Base-by-base conservation (phyloP, 2,329 filamentous ascomycete species). In the Penicillium digitatum region DNA sequence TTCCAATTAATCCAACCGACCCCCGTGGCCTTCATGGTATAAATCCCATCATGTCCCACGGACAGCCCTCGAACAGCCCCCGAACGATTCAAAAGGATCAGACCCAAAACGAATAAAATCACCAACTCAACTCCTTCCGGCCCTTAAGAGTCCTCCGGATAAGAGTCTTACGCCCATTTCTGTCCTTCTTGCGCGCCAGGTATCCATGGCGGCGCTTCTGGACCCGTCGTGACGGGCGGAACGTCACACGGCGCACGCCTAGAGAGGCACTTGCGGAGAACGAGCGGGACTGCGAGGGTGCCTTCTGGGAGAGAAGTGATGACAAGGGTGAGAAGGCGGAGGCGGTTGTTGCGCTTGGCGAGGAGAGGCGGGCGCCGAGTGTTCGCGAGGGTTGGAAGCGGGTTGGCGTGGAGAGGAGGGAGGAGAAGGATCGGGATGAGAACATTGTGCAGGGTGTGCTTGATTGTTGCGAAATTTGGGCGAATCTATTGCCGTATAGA, bases 171-270 rank as follows among this genome's bases (percentile, higher is more conserved):
- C 80, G 72, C 24, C 84, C 84, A 48, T 77, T 80, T 65, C 78
- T 76, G 22, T 76, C 77, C 65, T 75, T 74, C 57, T 83, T 60
- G 62, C 84, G 70, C 10, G 78, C 73, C 56, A 86, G 66, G 64
- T 84, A 86, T 2, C 83, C 83, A 71, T 84, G 81, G 63, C 83
- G 76, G 59, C 84, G 76, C 73, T 86, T 87, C 67, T 84, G 76
- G 39, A 85, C 81, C 42, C 79, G 66, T 59, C 85, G 81, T 48
- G 79, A 83, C 10, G 83, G 82, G 52, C 82, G 81, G 65, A 78
- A 86, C 39, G 84, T 86, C 54, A 79, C 72, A 59, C 83, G 76
- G 47, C 72, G 73, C 26, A 67, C 76, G 43, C 67, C 72, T 6
- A 79, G 70, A 3, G 69, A 66, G 7, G 76, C 70, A 49, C 75